These are phyloP conservation scores for Dalbergia cultrata DNA, from an alignment of 306 rosid genomes.

Conservation along the genomic window DNA sequence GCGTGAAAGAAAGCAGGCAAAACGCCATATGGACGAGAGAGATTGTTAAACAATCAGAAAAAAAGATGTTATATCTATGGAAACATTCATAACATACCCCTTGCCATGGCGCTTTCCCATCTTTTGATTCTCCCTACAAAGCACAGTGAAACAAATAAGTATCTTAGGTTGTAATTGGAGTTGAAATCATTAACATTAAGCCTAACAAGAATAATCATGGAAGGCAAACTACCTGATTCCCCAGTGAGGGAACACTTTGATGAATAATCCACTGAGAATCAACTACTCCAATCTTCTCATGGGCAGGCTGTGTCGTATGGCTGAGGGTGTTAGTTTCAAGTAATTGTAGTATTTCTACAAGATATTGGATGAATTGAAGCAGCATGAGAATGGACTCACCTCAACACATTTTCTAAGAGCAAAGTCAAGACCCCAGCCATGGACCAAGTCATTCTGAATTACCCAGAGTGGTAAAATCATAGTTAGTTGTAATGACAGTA, in stretches of 20 bases:
- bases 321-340: constrained; percentile 17
- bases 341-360: constrained; percentile 16
- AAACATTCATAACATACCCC: constrained; percentile 70
- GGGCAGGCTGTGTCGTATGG: constrained; percentile 79
- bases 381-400: constrained; percentile 54
- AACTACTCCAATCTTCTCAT: constrained; percentile 98
- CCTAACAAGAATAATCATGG: constrained; percentile 18
- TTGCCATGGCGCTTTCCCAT: constrained; percentile 89
- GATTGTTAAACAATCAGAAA: neutral
- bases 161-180: constrained; percentile 15
- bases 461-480: constrained; percentile 15
- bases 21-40: constrained; percentile 7
- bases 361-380: constrained; percentile 20
- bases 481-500: constrained; percentile 21
- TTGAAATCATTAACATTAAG: neutral
- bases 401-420: constrained; percentile 95
- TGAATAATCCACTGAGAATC: constrained; percentile 98
- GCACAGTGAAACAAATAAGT: constrained; percentile 33
- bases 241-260: constrained; percentile 92
- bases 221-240: constrained; percentile 73
- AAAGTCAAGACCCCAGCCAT: constrained; percentile 99
- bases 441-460: constrained; percentile 94
- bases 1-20: neutral
- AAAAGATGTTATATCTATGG: constrained; percentile 5
- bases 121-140: constrained; percentile 73